Evolutionary conservation across 2,329 filamentous ascomycete genomes (phyloP).

Genomic region (Verticillium alfalfae): DNA sequence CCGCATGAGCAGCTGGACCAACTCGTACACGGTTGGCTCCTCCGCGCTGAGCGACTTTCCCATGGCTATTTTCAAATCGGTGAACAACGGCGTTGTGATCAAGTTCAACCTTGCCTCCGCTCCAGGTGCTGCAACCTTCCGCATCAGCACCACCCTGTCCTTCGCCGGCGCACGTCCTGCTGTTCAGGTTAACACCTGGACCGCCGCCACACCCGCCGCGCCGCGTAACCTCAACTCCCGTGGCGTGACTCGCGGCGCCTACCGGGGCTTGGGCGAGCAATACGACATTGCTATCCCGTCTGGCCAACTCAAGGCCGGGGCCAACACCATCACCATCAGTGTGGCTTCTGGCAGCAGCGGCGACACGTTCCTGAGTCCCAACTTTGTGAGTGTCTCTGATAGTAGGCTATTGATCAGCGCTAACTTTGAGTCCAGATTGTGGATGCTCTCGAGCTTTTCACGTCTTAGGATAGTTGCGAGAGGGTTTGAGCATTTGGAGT

Average conservation of each 20-base stretch:
- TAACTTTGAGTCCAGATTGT: slow-evolving; percentile 6
- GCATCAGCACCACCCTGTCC: slow-evolving; percentile 59
- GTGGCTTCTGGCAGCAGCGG: slow-evolving; percentile 55
- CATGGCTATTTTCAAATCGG: slow-evolving; percentile 59
- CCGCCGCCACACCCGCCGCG: slow-evolving; percentile 39
- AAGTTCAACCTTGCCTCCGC: slow-evolving; percentile 48
- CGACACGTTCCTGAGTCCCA: slow-evolving; percentile 50
- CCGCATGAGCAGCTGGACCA: slow-evolving; percentile 59
- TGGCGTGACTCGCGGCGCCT: slow-evolving; percentile 61
- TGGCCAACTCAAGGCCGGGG: slow-evolving; percentile 52
- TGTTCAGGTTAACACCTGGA: slow-evolving; percentile 51
- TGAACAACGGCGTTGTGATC: slow-evolving; percentile 56
- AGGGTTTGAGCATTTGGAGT: background rate
- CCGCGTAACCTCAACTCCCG: slow-evolving; percentile 60
- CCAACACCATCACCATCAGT: slow-evolving; percentile 58
- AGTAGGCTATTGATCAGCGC: background rate
- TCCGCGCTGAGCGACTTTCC: slow-evolving; percentile 49
- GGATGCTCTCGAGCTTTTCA: slow-evolving; percentile 12
- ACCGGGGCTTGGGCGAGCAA: slow-evolving; percentile 57
- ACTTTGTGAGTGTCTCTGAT: slow-evolving; percentile 29
- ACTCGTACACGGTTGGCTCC: slow-evolving; percentile 51
- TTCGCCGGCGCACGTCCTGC: slow-evolving; percentile 55
- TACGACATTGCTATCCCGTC: slow-evolving; percentile 57
- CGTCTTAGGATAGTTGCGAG: background rate
- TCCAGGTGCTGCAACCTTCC: slow-evolving; percentile 50